Conservation (phyloP, 495 filamentous ascomycete species). For the Podospora fimiseda region DNA sequence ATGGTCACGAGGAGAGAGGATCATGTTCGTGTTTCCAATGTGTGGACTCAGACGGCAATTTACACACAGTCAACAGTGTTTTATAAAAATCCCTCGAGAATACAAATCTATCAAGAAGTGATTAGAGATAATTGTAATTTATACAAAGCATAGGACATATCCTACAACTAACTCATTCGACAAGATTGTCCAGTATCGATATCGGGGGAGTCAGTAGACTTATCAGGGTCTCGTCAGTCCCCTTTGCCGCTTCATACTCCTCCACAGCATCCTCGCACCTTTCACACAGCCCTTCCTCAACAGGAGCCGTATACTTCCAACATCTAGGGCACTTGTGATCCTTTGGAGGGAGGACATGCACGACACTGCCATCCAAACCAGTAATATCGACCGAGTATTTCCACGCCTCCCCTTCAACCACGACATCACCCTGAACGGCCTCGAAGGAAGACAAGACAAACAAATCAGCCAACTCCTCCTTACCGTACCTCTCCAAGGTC, state of each 20-base stretch:
- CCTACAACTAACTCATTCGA: neutral
- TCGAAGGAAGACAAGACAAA: constrained; percentile 72
- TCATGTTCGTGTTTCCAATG: no score
- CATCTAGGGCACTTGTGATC: constrained; percentile 74
- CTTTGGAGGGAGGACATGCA: constrained; percentile 60
- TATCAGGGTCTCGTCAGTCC: constrained; percentile 12
- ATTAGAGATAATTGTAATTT: no score
- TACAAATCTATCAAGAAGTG: no score
- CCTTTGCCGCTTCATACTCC: constrained; percentile 44
- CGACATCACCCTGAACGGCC: no score
- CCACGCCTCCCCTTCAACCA: constrained; percentile 51
- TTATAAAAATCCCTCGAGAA: no score
- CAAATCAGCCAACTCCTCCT: constrained; percentile 59
- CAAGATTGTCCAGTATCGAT: no score
- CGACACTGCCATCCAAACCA: constrained; percentile 43
- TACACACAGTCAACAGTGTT: no score
- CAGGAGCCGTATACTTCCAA: constrained; percentile 67
- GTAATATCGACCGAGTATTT: constrained; percentile 49
- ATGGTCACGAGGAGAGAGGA: no score
- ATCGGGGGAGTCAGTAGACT: no score
- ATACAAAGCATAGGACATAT: neutral
- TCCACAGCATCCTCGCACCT: constrained; percentile 65
- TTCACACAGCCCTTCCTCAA: constrained; percentile 58
- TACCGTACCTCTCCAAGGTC: constrained; percentile 46
- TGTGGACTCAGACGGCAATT: no score